phyloP scores from a whole-genome alignment of 805 yeast genomes.

The Starmera dryadoides region DNA sequence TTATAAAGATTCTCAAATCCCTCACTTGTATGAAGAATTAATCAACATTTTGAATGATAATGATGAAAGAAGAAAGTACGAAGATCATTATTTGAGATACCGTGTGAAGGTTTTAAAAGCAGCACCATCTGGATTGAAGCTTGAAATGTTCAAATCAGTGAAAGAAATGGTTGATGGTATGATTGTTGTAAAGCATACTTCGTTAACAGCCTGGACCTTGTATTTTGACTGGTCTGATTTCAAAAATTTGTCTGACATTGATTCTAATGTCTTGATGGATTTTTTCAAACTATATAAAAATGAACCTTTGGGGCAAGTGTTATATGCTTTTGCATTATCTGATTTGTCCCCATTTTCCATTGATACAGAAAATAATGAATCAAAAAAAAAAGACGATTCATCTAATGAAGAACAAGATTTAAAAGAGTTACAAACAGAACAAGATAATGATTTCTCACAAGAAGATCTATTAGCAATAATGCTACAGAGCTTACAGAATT shows the following conservation, averaged over 20 bases:
- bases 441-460: constrained; percentile 27
- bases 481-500: constrained; percentile 41
- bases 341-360: constrained; percentile 54
- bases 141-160: constrained; percentile 32
- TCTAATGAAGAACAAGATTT: constrained; percentile 19
- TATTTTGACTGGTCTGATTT: constrained; percentile 72
- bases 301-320: constrained; percentile 54
- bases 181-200: constrained; percentile 58
- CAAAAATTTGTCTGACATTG: constrained; percentile 39
- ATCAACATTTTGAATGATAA: constrained; percentile 61
- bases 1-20: constrained; percentile 44
- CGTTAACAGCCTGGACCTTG: constrained; percentile 62
- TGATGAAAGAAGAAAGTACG: constrained; percentile 45
- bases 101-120: constrained; percentile 45
- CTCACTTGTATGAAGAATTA: constrained; percentile 43
- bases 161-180: constrained; percentile 59
- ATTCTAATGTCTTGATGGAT: constrained; percentile 35
- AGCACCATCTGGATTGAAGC: constrained; percentile 39
- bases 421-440: constrained; percentile 16
- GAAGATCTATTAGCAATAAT: constrained; percentile 45
- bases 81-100: constrained; percentile 53
- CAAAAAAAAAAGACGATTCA: constrained; percentile 10
- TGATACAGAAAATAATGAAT: constrained; percentile 11
- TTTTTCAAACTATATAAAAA: constrained; percentile 50
- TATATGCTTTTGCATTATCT: constrained; percentile 59